A percentile compares a stretch with the other conserved stretches of the same genome.
These are phyloP conservation scores for Penicillium griseofulvum DNA, from an alignment of 2,329 filamentous ascomycete species.

Conservation along the genomic window DNA sequence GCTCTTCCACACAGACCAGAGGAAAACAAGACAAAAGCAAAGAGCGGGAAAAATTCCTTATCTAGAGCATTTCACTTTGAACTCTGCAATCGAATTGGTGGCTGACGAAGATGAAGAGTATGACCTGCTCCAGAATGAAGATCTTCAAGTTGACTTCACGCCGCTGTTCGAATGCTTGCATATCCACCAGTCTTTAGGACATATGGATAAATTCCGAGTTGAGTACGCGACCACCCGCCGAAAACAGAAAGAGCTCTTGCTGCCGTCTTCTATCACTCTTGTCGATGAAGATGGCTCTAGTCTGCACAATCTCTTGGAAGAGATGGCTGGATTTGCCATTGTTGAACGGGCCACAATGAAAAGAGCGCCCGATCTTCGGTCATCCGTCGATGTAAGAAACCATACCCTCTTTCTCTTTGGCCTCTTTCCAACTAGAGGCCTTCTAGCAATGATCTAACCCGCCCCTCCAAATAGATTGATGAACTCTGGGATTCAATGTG, in stretches of 20 bases:
- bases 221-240: constrained; percentile 91
- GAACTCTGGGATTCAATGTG: constrained; percentile 99
- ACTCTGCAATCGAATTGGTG: constrained; percentile 92
- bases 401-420: constrained; percentile 27
- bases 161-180: constrained; percentile 93
- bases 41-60: constrained; percentile 73
- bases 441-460: constrained; percentile 12
- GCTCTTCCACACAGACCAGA: constrained; percentile 91
- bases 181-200: constrained; percentile 90
- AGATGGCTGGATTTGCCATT: constrained; percentile 93
- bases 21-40: constrained; percentile 78
- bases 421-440: neutral
- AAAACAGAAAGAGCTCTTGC: constrained; percentile 84
- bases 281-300: constrained; percentile 79
- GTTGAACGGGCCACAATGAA: constrained; percentile 93
- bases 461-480: constrained; percentile 63
- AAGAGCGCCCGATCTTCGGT: constrained; percentile 76
- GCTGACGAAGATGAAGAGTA: constrained; percentile 95
- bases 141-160: constrained; percentile 89
- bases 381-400: constrained; percentile 68
- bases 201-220: constrained; percentile 83
- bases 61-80: constrained; percentile 80
- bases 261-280: constrained; percentile 73
- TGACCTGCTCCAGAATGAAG: constrained; percentile 91
- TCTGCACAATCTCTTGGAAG: constrained; percentile 86